Conservation (phyloP, 768 basidiomycete genomes). For the Russula ochroleuca region DNA sequence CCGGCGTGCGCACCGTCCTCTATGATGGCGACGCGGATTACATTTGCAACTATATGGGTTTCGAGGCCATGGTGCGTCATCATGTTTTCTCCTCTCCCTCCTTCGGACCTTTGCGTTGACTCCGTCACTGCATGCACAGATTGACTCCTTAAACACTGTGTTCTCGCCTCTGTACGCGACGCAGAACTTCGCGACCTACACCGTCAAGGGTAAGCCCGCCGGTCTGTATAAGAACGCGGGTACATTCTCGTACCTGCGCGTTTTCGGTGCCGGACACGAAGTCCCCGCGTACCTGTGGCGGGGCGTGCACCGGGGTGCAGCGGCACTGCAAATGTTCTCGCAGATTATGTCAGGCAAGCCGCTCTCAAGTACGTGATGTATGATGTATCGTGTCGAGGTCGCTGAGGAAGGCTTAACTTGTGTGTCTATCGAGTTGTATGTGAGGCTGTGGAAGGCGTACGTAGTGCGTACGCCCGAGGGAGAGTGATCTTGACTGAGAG, state of each 20-base stretch:
- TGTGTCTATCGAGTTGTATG: background rate
- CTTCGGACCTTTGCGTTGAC: background rate
- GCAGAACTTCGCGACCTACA: constrained; percentile 46
- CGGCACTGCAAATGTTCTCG: constrained; percentile 36
- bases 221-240: constrained; percentile 59
- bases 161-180: constrained; percentile 41
- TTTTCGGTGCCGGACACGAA: constrained; percentile 43
- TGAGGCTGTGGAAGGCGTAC: background rate
- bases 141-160: constrained; percentile 45
- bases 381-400: background rate
- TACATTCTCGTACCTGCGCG: constrained; percentile 51
- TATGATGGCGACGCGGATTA: constrained; percentile 59
- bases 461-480: too few species aligned
- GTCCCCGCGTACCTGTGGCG: constrained; percentile 35
- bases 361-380: constrained; percentile 31
- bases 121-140: constrained; percentile 31
- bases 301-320: constrained; percentile 30
- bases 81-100: background rate
- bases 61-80: constrained; percentile 50
- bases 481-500: background rate
- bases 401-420: background rate
- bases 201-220: constrained; percentile 46
- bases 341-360: constrained; percentile 35
- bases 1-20: constrained; percentile 53
- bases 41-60: constrained; percentile 51